Evolutionary conservation across 371 early-diverging fungal species (phyloP), one percentile per base, ranked within the genome.

Genomic region (Mucor circinelloides): DNA sequence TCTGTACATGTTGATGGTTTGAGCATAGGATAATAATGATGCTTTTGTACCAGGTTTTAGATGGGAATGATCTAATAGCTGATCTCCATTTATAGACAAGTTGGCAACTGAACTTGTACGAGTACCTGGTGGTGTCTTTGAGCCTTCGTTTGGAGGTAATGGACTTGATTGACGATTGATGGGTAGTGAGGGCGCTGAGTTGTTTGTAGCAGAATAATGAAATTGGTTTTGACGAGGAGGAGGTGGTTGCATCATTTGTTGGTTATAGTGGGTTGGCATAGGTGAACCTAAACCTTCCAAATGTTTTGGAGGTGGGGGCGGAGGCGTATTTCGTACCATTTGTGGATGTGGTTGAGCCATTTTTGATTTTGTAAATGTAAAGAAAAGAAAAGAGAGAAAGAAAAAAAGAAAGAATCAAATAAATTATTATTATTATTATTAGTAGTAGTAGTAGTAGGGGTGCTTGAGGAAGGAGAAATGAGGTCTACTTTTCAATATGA

Each of bases 1-100:
- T 56, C 93, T 80, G 67, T 92, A 93, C 82, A 89, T 81, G 71
- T 93, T 91, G 57, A 94, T 79, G 5, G 91, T 88, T 64, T 90
- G 89, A 23, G 62, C 50, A 64, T 90, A 86, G 2, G 92, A 86
- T 46, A 91, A 71, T 13, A 90, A 67, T 1, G 90, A 86, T 10
- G 90, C 90, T 55, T 87, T 86, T 67, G 78, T 82, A 38, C 90
- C 90, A 10, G 89, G 89, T 69, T 84, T 87, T 48, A 90, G 76
- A 74, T 90, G 90, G 25, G 85, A 84, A 54, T 90, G 89, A 63
- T 87, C 87, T 23, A 89, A 78, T 19, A 88, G 62, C n/a, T 85
- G 86, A 58, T 84, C 84, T 27, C 67, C 64, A 48, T 59, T 64
- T 9, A 76, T 64, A 12, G 82, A 75, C 13, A 78, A 38, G 52